Conservation (phyloP, 2,329 filamentous ascomycete genomes). For the Lachnellula suecica region DNA sequence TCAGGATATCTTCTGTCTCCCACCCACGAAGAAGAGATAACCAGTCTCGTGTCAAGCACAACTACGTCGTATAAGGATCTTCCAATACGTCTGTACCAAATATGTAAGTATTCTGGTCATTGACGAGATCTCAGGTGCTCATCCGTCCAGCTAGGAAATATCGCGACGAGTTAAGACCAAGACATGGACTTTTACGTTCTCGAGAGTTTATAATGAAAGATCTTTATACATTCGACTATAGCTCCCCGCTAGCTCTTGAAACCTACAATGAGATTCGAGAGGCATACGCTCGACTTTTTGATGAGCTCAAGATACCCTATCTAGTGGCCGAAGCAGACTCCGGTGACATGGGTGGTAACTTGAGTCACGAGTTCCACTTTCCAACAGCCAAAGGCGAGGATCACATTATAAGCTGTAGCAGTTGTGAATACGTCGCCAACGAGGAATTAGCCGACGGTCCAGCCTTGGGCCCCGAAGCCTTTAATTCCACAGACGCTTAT, state of each 20-base stretch:
- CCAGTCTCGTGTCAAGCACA: constrained; percentile 69
- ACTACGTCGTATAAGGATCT: constrained; percentile 83
- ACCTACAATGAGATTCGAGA: constrained; percentile 76
- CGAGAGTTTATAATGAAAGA: constrained; percentile 98
- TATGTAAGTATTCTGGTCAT: constrained; percentile 54
- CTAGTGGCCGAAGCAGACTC: constrained; percentile 87
- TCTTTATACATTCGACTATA: constrained; percentile 89
- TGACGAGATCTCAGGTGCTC: not conserved
- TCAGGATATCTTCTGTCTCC: constrained; percentile 76
- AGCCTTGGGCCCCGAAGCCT: not conserved
- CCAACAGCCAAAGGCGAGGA: constrained; percentile 81
- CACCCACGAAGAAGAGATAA: constrained; percentile 97
- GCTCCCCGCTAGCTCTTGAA: constrained; percentile 63
- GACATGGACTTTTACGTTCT: constrained; percentile 82
- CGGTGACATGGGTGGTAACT: constrained; percentile 89
- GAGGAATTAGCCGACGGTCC: constrained; percentile 71
- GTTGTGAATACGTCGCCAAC: constrained; percentile 78
- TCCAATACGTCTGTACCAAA: constrained; percentile 87
- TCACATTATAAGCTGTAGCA: constrained; percentile 71
- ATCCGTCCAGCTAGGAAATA: constrained; percentile 74
- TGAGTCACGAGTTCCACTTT: constrained; percentile 95
- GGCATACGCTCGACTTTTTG: constrained; percentile 76
- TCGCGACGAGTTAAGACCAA: constrained; percentile 84
- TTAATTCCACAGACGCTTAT: not conserved
- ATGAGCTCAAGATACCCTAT: constrained; percentile 80